A percentile compares a stretch with the other conserved stretches of the same genome.
phyloP scores from a whole-genome alignment of 1,139 yeast genomes.

The Pichia sp. region DNA sequence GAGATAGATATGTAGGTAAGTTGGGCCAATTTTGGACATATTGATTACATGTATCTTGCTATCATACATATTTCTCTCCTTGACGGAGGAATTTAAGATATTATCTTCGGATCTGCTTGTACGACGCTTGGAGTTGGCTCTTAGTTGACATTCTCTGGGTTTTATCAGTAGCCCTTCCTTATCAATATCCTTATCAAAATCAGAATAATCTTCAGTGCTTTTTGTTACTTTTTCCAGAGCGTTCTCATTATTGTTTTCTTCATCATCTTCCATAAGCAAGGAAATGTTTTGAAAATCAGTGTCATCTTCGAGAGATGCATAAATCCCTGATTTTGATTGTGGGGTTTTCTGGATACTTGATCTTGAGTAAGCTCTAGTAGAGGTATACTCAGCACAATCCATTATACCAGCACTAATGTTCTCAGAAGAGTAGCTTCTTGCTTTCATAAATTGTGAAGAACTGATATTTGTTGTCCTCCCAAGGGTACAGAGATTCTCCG shows the following conservation, averaged over 20 bases:
- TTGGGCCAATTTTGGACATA: conserved; percentile 7
- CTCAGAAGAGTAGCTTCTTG: too few relatives aligned
- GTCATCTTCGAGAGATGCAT: not conserved
- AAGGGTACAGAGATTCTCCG: too few relatives aligned
- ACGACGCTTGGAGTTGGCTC: too few relatives aligned
- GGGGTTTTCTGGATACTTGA: conserved; percentile 2
- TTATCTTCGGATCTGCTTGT: conserved; percentile 2
- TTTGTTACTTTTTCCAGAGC: too few relatives aligned
- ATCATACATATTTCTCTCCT: not conserved
- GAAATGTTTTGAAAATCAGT: conserved; percentile 1
- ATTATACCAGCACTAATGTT: too few relatives aligned
- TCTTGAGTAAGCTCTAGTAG: not conserved
- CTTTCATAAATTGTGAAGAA: too few relatives aligned
- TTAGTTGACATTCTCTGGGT: too few relatives aligned
- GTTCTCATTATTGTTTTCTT: not conserved
- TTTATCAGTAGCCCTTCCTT: not conserved
- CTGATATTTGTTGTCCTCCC: not conserved
- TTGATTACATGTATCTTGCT: conserved; percentile 2
- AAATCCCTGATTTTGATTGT: not conserved
- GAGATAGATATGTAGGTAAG: conserved; percentile 6
- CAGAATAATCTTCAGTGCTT: too few relatives aligned
- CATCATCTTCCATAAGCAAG: conserved; percentile 3
- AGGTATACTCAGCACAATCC: not conserved
- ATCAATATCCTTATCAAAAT: not conserved
- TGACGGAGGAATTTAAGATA: not conserved